These are phyloP conservation scores for Phytophthora ohioensis DNA, from an alignment of 352 stramenopile species.

Conservation along the genomic window DNA sequence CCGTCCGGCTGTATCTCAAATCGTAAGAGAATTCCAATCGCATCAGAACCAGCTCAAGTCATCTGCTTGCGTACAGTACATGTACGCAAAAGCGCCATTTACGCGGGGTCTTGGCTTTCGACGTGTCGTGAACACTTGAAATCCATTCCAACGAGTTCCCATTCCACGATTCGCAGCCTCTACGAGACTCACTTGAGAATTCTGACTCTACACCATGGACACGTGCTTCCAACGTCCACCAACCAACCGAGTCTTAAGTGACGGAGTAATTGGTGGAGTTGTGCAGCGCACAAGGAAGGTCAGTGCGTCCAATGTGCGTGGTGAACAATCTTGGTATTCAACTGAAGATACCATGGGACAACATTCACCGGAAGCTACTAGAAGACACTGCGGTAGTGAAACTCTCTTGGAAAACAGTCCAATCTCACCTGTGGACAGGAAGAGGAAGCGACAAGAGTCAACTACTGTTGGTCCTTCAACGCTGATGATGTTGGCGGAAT, in stretches of 20 bases:
- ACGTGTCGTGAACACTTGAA: too few species aligned
- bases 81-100: too few species aligned
- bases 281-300: constrained; percentile 1
- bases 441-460: background rate
- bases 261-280: background rate
- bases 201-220: background rate
- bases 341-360: background rate
- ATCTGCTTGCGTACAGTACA: background rate
- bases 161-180: constrained; percentile 5
- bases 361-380: background rate
- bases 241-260: constrained; percentile 1
- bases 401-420: background rate
- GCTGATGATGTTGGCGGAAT: background rate
- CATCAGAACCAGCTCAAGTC: background rate
- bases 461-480: background rate
- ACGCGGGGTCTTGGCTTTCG: too few species aligned
- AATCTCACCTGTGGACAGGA: background rate
- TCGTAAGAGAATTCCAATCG: too few species aligned
- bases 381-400: background rate
- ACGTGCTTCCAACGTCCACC: constrained; percentile 4
- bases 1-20: too few species aligned
- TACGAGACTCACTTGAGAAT: background rate
- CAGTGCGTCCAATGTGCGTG: background rate
- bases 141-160: background rate
- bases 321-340: background rate